Evolutionary conservation across 2,329 filamentous ascomycete genomes (phyloP), one percentile per base, ranked within the genome.

Genomic region (Colletotrichum karsti): DNA sequence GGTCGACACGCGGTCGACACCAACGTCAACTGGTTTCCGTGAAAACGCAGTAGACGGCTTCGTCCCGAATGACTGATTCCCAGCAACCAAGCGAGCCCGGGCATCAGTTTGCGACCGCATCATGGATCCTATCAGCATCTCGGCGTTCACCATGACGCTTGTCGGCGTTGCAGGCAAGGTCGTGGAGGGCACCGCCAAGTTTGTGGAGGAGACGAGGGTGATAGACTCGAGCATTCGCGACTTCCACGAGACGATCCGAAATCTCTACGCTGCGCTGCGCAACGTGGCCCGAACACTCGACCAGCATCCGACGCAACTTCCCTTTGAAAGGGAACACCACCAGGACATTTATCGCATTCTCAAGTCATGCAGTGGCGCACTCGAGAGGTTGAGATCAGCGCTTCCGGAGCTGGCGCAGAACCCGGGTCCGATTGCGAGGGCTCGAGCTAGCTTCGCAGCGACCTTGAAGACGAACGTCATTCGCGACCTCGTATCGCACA

Each of bases 291-390:
- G 70, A 13, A 71, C 54, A 3, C 64, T 76, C 15, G 5, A 63
- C 2, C 71, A 71, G 24, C 62, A 70, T 15, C 67, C 65, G 12
- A 44, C 51, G 18, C 72, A 71, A 24, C 44, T 73, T 33, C 58
- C 73, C 1, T 73, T 74, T 24, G 75, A 77, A 55, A 69, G 66
- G 28, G 72, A 70, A 12, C 74, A 77, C 37, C 71, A 74, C 30
- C 61, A 67, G 12, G 71, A 70, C 22, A 75, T 76, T 51, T 35
- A 71, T 10, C 56, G 55, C 13, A 74, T 77, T 26, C 58, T 75
- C 7, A 51, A 71, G 55, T 74, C 73, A 9, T 77, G 74, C 42
- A 61, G 67, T 13, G 18, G 37, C 5, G 71, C 72, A 1, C 69
- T 76, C 24, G 46, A 71, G 13, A 63, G 68, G 6, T 56, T 77